Percentiles rank a stretch among this genome's conserved stretches.
Conservation (phyloP, 164 flowering plant genomes). For the Aristolochia fimbriata region DNA sequence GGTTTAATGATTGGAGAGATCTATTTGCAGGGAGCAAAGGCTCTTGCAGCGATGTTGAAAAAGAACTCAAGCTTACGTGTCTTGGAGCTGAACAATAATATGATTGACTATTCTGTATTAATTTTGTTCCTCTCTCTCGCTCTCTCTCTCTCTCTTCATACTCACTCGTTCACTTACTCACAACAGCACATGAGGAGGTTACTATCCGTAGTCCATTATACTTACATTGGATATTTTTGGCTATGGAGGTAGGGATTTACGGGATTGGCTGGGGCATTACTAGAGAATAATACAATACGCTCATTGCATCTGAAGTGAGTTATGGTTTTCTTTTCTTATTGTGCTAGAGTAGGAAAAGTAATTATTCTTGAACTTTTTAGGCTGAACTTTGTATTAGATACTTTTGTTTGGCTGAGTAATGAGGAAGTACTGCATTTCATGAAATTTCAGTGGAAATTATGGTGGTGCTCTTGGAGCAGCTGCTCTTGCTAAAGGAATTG, state of each 20-base stretch:
- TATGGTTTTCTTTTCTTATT: neutral
- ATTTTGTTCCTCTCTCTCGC: neutral
- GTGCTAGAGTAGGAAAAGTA: conserved; percentile 1
- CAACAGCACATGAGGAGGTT: no score
- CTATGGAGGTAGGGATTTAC: conserved; percentile 83
- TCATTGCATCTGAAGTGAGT: conserved; percentile 78
- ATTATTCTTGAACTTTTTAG: neutral
- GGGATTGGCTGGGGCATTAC: conserved; percentile 78
- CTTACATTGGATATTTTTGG: conserved; percentile 9
- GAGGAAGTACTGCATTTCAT: neutral
- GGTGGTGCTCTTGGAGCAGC: conserved; percentile 93
- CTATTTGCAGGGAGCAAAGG: conserved; percentile 78
- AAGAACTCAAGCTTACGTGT: conserved; percentile 61
- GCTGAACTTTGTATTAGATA: neutral
- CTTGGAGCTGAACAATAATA: conserved; percentile 83
- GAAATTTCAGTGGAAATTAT: conserved; percentile 70
- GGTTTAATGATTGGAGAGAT: conserved; percentile 1
- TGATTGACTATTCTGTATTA: conserved; percentile 93
- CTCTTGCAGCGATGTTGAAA: conserved; percentile 84
- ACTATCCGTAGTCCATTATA: neutral
- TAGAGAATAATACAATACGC: conserved; percentile 62
- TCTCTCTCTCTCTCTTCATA: no score
- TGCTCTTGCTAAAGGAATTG: conserved; percentile 87
- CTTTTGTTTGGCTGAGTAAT: neutral
- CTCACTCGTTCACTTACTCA: no score